A percentile compares a stretch with the other conserved stretches of the same genome.
These are phyloP conservation scores for Hura crepitans DNA, from an alignment of 441 rosid genomes.

Conservation along the genomic window DNA sequence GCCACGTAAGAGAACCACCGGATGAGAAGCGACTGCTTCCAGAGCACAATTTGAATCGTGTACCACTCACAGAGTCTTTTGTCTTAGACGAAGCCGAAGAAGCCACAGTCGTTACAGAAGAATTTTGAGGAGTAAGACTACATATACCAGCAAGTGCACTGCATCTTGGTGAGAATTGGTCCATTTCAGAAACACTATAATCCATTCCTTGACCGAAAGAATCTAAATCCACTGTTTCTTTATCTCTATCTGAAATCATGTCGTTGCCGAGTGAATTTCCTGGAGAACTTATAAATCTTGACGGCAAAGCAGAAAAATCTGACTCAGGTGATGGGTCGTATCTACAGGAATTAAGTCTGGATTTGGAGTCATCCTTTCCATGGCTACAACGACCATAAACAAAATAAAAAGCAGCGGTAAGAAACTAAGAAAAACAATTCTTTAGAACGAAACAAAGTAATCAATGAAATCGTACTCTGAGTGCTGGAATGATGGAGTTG, in stretches of 20 bases:
- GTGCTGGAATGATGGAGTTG: conserved; percentile 43
- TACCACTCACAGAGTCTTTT: conserved; percentile 23
- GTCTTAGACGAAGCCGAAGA: conserved; percentile 38
- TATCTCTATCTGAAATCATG: conserved; percentile 26
- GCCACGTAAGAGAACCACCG: conserved; percentile 35
- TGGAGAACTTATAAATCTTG: conserved; percentile 27
- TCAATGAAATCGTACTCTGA: conserved; percentile 36
- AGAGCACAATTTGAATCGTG: conserved; percentile 27
- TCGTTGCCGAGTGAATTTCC: conserved; percentile 25
- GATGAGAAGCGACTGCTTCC: conserved; percentile 28
- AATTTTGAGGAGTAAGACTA: conserved; percentile 32
- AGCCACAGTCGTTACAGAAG: conserved; percentile 14
- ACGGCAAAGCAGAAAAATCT: conserved; percentile 28
- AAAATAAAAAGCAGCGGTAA: conserved; percentile 11
- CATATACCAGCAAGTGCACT: conserved; percentile 29
- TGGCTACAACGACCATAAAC: conserved; percentile 29
- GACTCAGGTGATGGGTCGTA: conserved; percentile 34
- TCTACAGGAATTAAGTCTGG: conserved; percentile 28
- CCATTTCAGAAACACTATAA: conserved; percentile 26
- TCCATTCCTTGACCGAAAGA: conserved; percentile 27
- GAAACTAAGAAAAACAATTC: not conserved
- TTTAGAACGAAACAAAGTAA: conserved; percentile 7
- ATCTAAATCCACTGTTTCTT: conserved; percentile 24
- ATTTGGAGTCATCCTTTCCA: conserved; percentile 35
- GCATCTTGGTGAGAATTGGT: conserved; percentile 30